Conservation (phyloP, 805 yeast genomes). For the Helenozyma baotianmanensis region DNA sequence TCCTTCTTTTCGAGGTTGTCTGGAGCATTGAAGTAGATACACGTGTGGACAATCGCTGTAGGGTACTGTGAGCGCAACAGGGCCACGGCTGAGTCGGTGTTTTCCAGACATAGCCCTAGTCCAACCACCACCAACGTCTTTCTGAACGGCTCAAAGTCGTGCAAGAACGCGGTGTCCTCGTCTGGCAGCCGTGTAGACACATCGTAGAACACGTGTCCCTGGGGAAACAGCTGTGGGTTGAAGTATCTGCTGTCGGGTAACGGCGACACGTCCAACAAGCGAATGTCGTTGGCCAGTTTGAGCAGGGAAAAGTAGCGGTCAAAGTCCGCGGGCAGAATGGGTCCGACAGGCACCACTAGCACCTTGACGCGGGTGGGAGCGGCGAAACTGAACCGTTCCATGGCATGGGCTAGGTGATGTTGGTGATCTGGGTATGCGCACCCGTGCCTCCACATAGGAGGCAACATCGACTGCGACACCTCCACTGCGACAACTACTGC, state of each 20-base stretch:
- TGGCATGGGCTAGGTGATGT: conserved; percentile 3
- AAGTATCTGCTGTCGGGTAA: conserved; percentile 45
- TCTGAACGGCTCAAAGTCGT: conserved; percentile 87
- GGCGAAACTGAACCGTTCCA: conserved; percentile 41
- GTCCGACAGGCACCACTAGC: conserved; percentile 64
- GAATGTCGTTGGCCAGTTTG: conserved; percentile 51
- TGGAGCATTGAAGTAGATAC: conserved; percentile 53
- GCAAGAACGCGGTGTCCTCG: conserved; percentile 60
- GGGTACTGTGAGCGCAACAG: conserved; percentile 45
- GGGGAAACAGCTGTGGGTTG: conserved; percentile 82
- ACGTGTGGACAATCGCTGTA: conserved; percentile 49
- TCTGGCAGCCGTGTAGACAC: conserved; percentile 45
- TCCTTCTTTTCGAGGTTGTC: not conserved
- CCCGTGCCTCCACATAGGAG: conserved; percentile 1
- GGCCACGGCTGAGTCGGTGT: conserved; percentile 2
- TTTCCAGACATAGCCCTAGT: conserved; percentile 26
- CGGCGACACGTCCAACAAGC: conserved; percentile 74
- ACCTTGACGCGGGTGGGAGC: conserved; percentile 65
- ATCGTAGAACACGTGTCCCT: conserved; percentile 65
- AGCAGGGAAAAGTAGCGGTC: conserved; percentile 40
- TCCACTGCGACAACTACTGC: not conserved
- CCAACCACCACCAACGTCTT: conserved; percentile 64
- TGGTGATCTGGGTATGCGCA: not conserved
- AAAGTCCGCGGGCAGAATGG: conserved; percentile 40
- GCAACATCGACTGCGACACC: not conserved